phyloP scores from a whole-genome alignment of 1,284 basidiomycete genomes.

The Amylostereum areolatum region DNA sequence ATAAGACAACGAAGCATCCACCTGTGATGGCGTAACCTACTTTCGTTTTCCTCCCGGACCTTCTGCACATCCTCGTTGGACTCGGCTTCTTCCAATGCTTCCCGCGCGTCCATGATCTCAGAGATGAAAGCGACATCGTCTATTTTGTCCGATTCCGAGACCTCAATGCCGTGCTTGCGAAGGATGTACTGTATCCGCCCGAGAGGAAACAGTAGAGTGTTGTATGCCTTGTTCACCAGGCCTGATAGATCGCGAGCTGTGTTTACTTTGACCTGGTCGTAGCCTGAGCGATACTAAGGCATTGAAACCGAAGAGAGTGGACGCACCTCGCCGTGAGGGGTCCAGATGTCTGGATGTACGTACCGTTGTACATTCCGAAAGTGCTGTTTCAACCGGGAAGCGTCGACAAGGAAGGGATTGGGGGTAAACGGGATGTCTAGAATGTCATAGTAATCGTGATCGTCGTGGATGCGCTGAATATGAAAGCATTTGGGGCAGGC shows the following conservation, averaged over 20 bases:
- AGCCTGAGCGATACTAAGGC: constrained; percentile 6
- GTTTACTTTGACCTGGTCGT: constrained; percentile 46
- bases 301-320: neutral
- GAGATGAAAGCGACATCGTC: constrained; percentile 71
- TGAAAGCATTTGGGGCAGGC: constrained; percentile 63
- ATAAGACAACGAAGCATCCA: constrained; percentile 5
- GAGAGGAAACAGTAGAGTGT: constrained; percentile 58
- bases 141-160: constrained; percentile 71
- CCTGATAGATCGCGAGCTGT: constrained; percentile 64
- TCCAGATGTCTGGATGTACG: constrained; percentile 80
- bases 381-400: constrained; percentile 44
- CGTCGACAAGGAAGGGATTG: constrained; percentile 63
- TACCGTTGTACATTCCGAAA: constrained; percentile 68
- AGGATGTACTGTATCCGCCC: constrained; percentile 71
- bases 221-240: constrained; percentile 72
- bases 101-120: constrained; percentile 79
- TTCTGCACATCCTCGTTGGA: constrained; percentile 43
- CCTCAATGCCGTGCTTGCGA: constrained; percentile 49
- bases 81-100: constrained; percentile 68
- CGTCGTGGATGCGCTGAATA: constrained; percentile 49
- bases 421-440: constrained; percentile 52
- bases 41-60: constrained; percentile 53
- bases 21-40: constrained; percentile 33
- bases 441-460: constrained; percentile 54
- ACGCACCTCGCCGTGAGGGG: constrained; percentile 52